phyloP scores from a whole-genome alignment of 805 yeast species.

The Candida tallmaniae region DNA sequence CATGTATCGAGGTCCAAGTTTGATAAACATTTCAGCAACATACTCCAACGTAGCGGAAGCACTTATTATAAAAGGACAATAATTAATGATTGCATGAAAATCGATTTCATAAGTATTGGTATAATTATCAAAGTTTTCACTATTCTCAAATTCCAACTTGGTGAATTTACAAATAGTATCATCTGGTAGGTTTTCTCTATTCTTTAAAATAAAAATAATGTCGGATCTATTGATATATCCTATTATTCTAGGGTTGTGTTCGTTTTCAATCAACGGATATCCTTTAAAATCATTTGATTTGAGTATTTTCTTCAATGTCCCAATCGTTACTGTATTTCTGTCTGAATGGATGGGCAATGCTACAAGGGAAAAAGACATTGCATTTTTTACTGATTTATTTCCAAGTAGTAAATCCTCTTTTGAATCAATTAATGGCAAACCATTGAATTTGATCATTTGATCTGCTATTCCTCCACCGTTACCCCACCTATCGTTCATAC shows the following conservation, averaged over 20 bases:
- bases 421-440: conserved; percentile 73
- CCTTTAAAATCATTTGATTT: conserved; percentile 37
- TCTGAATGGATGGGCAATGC: conserved; percentile 33
- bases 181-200: conserved; percentile 10
- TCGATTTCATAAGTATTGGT: conserved; percentile 11
- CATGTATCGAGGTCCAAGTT: conserved; percentile 75
- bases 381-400: conserved; percentile 39
- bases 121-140: no score
- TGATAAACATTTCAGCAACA: conserved; percentile 63
- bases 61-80: conserved; percentile 60
- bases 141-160: no score
- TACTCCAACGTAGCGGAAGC: conserved; percentile 53
- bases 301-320: conserved; percentile 28
- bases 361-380: conserved; percentile 51
- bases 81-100: conserved; percentile 34
- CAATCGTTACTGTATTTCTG: conserved; percentile 23
- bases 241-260: conserved; percentile 31
- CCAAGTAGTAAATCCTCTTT: conserved; percentile 60
- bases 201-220: conserved; percentile 24
- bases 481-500: conserved; percentile 74
- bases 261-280: conserved; percentile 50
- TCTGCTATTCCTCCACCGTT: conserved; percentile 93
- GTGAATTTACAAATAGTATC: conserved; percentile 6
- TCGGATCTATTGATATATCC: conserved; percentile 47
- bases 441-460: conserved; percentile 85